Conservation (phyloP, 2,329 filamentous ascomycete species). For the Pseudogymnoascus sp. region DNA sequence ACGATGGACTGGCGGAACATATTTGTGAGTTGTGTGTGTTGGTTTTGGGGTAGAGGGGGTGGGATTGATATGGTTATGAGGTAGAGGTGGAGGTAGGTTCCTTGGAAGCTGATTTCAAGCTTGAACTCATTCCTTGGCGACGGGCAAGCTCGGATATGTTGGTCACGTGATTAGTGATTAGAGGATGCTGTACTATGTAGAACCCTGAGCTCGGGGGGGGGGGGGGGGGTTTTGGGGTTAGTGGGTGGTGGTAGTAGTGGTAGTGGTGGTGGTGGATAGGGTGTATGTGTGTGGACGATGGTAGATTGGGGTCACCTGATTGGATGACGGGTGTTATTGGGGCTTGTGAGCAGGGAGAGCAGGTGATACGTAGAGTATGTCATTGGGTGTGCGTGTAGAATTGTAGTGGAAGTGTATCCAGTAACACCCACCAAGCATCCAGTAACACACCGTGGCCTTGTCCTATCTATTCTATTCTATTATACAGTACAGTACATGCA, state of each 20-base stretch:
- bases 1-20: slow-evolving; percentile 58
- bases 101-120: slow-evolving; percentile 17
- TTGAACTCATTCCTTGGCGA: slow-evolving; percentile 15
- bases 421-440: neutral
- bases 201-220: neutral
- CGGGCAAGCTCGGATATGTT: slow-evolving; percentile 13
- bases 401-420: neutral
- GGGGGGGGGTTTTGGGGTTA: slow-evolving; percentile 7
- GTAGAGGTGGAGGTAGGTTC: slow-evolving; percentile 9
- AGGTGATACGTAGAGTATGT: slow-evolving; percentile 1
- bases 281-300: slow-evolving; percentile 14
- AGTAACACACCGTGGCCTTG: neutral
- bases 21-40: slow-evolving; percentile 22
- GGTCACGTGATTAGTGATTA: slow-evolving; percentile 8
- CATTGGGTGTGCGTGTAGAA: slow-evolving; percentile 1
- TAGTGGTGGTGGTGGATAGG: slow-evolving; percentile 11
- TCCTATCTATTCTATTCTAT: neutral
- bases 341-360: neutral
- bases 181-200: too few species aligned
- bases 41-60: neutral
- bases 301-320: neutral
- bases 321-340: neutral
- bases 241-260: slow-evolving; percentile 9
- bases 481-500: neutral
- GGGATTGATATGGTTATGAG: slow-evolving; percentile 14